Base-by-base conservation (phyloP, 2,329 filamentous ascomycete species). In the Colletotrichum sidae region DNA sequence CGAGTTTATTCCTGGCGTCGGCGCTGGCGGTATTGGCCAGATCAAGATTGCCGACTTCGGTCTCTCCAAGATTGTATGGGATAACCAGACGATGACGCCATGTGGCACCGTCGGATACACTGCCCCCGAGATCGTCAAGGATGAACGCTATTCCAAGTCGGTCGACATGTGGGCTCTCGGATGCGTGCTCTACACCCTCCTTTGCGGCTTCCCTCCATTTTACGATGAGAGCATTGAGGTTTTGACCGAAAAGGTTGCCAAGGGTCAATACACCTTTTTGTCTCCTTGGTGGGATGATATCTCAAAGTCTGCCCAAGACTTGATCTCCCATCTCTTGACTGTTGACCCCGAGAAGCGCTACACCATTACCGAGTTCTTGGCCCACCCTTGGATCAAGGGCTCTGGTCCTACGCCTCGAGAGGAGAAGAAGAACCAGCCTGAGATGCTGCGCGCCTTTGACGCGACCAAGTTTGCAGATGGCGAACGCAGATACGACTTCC, bases 221-320 rank as follows among this genome's bases (percentile, higher is more conserved):
- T 97, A 99, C 78, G 96, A 99, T 72, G 96, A 99, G 80, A 97
- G 93, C 74, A 98, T 99, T 70, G 94, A 97, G 74, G 91, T 97
- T 1, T 87, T 99, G 67, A 98, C 96, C 1, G 95, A 99, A 76
- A 99, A 99, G 84, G 96, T 99, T 15, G 96, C 96, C 37, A 91
- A 92, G 73, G 96, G 96, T 53, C 94, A 98, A 80, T 99, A 96
- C 77, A 98, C 96, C 0, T 99, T 99, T 82, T 81, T 99, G 47
- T 98, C 95, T 3, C 96, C 96, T 0, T 99, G 96, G 96, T 99
- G 96, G 96, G 96, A 99, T 71, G 94, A 97, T 64, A 98, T 99
- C 67, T 97, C 95, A 67, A 94, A 96, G 76, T 90, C 93, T 4
- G 96, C 96, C 0, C 93, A 98, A 77, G 95, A 99, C 72, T 83